These are phyloP conservation scores for Dichotomocladium elegans DNA, from an alignment of 371 early-diverging fungal species.

Conservation along the genomic window DNA sequence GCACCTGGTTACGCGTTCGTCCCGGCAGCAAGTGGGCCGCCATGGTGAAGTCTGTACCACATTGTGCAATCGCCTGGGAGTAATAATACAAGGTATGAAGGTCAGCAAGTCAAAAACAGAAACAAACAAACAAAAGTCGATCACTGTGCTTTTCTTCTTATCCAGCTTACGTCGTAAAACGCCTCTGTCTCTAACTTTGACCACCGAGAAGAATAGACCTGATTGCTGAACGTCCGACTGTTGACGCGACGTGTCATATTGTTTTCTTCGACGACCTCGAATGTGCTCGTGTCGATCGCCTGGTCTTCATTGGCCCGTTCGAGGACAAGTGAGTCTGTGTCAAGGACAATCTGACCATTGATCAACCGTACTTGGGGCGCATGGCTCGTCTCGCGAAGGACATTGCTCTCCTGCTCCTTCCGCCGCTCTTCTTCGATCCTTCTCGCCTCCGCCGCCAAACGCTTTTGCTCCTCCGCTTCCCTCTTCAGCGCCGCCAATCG, in stretches of 20 bases:
- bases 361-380: slow-evolving; percentile 60
- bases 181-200: slow-evolving; percentile 48
- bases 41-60: slow-evolving; percentile 77
- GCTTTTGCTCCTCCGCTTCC: slow-evolving; percentile 18
- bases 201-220: slow-evolving; percentile 46
- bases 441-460: not conserved
- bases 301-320: slow-evolving; percentile 31
- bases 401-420: slow-evolving; percentile 14
- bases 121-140: not conserved
- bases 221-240: slow-evolving; percentile 49
- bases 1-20: slow-evolving; percentile 57
- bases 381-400: slow-evolving; percentile 32
- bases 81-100: not conserved
- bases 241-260: slow-evolving; percentile 52
- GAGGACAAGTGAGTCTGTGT: slow-evolving; percentile 54
- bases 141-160: not conserved
- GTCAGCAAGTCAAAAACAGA: not conserved
- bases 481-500: slow-evolving; percentile 13
- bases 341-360: slow-evolving; percentile 65
- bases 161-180: slow-evolving; percentile 63
- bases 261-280: slow-evolving; percentile 72
- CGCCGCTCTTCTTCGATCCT: slow-evolving; percentile 15
- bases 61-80: slow-evolving; percentile 68
- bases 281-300: slow-evolving; percentile 21
- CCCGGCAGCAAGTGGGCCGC: slow-evolving; percentile 57